These are phyloP conservation scores for Bipolaris bicolor DNA, from an alignment of 2,329 filamentous ascomycete species.

Conservation along the genomic window DNA sequence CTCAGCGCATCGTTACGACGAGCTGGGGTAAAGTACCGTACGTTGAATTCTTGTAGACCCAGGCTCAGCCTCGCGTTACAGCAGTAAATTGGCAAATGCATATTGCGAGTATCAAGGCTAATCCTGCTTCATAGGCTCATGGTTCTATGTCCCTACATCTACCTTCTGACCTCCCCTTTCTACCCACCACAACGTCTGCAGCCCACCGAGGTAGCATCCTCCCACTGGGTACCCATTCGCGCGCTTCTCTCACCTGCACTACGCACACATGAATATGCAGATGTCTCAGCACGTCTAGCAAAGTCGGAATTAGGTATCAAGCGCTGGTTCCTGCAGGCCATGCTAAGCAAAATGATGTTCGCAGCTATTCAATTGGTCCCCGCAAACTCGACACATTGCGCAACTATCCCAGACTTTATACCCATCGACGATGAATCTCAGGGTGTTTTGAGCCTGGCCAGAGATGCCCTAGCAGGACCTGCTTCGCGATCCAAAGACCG, in stretches of 20 bases:
- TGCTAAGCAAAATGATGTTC: conserved; percentile 71
- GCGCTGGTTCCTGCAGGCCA: conserved; percentile 60
- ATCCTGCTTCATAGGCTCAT: conserved; percentile 59
- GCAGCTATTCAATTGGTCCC: conserved; percentile 68
- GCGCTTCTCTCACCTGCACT: conserved; percentile 65
- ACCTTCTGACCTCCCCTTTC: conserved; percentile 63
- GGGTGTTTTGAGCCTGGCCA: conserved; percentile 18
- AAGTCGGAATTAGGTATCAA: conserved; percentile 61
- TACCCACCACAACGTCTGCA: conserved; percentile 67
- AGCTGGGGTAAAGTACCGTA: conserved; percentile 70
- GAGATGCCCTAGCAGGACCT: conserved; percentile 25
- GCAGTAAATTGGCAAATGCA: neutral
- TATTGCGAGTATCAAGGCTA: neutral
- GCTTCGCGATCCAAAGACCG: conserved; percentile 40
- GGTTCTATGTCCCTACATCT: conserved; percentile 73
- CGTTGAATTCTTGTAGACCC: conserved; percentile 29
- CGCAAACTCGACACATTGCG: conserved; percentile 65
- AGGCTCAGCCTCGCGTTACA: neutral
- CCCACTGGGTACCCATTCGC: conserved; percentile 71
- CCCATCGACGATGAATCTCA: conserved; percentile 27
- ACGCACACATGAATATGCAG: conserved; percentile 67
- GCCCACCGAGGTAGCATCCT: conserved; percentile 70
- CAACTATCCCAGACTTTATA: conserved; percentile 59
- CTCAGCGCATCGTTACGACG: conserved; percentile 69
- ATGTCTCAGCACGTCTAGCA: conserved; percentile 67